Base-by-base conservation (phyloP, 2,329 filamentous ascomycete species). In the Pseudogymnoascus sp. region DNA sequence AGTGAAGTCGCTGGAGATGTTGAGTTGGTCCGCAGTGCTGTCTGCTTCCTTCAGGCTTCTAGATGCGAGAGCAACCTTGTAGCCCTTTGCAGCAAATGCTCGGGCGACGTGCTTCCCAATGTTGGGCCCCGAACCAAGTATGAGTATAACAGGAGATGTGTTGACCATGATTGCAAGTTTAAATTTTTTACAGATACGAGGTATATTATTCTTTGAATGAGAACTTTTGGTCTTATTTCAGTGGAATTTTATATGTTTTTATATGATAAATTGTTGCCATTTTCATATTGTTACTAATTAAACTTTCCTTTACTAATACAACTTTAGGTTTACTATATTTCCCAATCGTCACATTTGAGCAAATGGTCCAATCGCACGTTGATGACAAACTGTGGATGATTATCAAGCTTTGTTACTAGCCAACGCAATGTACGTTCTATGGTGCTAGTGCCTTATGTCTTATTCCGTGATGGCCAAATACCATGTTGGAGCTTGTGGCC, bases 111-210 rank as follows among this genome's bases (percentile, higher is more conserved):
- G 62, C 2, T 68, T 63, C 2, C 75, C 76, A 39, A 77, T 66
- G 59, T 75, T 77, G 33, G 74, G 63, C 1, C 76, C 77, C 6
- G 73, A 68, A 21, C 76, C 76, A 60, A 79, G 71, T 64, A 79
- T 73, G 61, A 78, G 72, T 44, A 73, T 66, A 62, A 70, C 63
- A 60, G 67, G 66, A 5, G 29, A 33, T 40, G 68, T 63, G 59
- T 31, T 54, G 36, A 29, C 40, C 59, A 60, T 60, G n/a, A 26
- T 60, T 31, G n/a, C 1, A 31, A 6, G 1, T 15, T 31, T 31
- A 21, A 54, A 47, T 10, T 47, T 47, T 29, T 10, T 1, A 21
- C 5, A 33, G 29, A 13, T 4, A 1, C 11, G n/a, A 54, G 31
- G 26, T 33, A 6, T 31, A 5, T 17, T 31, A 7, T 15, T 33